Base-by-base conservation (phyloP, 495 filamentous ascomycete species). In the Gamarada debralockiae region DNA sequence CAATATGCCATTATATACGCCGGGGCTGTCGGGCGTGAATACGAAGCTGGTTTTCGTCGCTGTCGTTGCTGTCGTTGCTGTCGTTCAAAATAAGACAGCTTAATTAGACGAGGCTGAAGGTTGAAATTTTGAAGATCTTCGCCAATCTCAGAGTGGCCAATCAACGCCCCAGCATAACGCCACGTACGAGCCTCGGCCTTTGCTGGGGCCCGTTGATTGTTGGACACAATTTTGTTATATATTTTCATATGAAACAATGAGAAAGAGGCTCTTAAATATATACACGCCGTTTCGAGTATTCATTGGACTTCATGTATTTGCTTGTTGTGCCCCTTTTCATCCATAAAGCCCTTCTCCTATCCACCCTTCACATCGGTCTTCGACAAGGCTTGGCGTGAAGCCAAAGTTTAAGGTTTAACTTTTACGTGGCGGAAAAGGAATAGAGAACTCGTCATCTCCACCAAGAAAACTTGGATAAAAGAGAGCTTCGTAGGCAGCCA, bases 71-170 rank as follows among this genome's bases (percentile, higher is more conserved):
- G 29, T 23, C 15, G 33, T 36, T 15, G 33, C 10, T 5, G 10
- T 29, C 5, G 27, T 29, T 29, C 27, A 29, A 5, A 29, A 14
- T 17, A 15, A 34, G 24, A 33, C 21, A 18, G 6, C 24, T 4
- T 27, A n/a, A n/a, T n/a, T n/a, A n/a, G 45, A 34, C 25, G 14
- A 31, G 45, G 45, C 45, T 29, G 24, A 45, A 12, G n/a, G 6
- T 40, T 29, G 24, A 45, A 12, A 8, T 2, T 40, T 15, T 15
- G 9, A 2, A 21, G 37, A 31, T 33, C 23, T 29, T 29, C 27
- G 4, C 27, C 27, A 29, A 29, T 29, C 4, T 29, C 27, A 29
- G 17, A 15, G 20, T 18, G 45, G 37, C 52, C 52, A 55, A 55
- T 55, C 44, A 55, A 18, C 2, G 22, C 4, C 5, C 4, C n/a